These are phyloP conservation scores for Arxiozyma slooffiae DNA, from an alignment of 1,139 yeast species.

Conservation along the genomic window DNA sequence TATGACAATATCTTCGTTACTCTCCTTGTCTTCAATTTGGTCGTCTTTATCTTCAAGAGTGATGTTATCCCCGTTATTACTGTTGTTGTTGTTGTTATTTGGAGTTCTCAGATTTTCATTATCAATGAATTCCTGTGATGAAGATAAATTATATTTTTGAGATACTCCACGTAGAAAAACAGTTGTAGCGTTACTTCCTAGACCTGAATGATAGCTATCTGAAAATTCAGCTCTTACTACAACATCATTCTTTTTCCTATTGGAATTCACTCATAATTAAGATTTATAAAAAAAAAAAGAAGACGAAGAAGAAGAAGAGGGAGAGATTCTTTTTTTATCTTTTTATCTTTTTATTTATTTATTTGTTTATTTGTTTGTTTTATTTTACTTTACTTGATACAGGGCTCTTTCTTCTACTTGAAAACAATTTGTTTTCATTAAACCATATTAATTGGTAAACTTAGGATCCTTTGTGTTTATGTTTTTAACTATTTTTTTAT, in stretches of 20 bases:
- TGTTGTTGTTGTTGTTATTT: neutral
- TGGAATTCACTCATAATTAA: neutral
- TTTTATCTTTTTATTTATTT: too few species aligned
- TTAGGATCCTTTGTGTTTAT: too few species aligned
- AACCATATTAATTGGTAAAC: too few species aligned
- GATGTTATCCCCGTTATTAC: conserved; percentile 1
- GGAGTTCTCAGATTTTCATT: too few species aligned
- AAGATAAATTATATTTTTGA: neutral
- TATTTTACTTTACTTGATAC: too few species aligned
- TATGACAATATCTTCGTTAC: neutral
- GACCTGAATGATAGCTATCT: conserved; percentile 19
- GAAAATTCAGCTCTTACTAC: conserved; percentile 27
- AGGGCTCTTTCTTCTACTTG: too few species aligned
- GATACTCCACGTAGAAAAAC: conserved; percentile 21
- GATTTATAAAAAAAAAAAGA: too few species aligned
- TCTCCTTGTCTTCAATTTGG: neutral
- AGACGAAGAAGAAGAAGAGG: neutral
- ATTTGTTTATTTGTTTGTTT: too few species aligned
- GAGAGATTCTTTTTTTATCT: too few species aligned
- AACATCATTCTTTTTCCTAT: conserved; percentile 6
- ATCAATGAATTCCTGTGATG: conserved; percentile 7
- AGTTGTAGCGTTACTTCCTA: conserved; percentile 26
- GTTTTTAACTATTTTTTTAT: too few species aligned
- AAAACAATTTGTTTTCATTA: too few species aligned
- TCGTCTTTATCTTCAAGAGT: neutral